Percentiles rank a stretch among this genome's conserved stretches.
These are phyloP conservation scores for Fusarium sp. DNA, from an alignment of 2,329 filamentous ascomycete genomes.

Conservation along the genomic window DNA sequence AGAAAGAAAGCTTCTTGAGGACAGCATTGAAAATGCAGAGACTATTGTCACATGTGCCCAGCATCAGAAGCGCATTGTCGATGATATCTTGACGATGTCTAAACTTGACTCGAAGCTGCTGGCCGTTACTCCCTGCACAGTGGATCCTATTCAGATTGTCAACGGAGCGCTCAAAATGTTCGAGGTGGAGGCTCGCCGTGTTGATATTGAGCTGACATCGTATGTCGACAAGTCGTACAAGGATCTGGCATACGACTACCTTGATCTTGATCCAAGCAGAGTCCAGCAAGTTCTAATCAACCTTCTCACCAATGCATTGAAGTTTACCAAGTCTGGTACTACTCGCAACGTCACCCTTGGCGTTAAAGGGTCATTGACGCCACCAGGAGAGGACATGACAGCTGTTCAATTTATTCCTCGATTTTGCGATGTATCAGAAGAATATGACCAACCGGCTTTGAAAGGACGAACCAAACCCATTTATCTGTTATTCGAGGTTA, in stretches of 20 bases:
- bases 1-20: constrained; percentile 61
- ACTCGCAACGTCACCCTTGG: constrained; percentile 65
- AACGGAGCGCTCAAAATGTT: constrained; percentile 80
- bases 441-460: constrained; percentile 51
- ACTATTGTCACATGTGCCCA: constrained; percentile 82
- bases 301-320: constrained; percentile 82
- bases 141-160: constrained; percentile 74
- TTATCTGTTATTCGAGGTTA: constrained; percentile 78
- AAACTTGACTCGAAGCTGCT: constrained; percentile 82
- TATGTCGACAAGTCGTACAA: constrained; percentile 71
- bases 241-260: constrained; percentile 69
- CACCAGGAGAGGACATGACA: constrained; percentile 54
- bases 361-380: constrained; percentile 57
- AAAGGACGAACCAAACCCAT: constrained; percentile 58
- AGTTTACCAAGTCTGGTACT: constrained; percentile 76
- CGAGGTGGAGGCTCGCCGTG: constrained; percentile 76
- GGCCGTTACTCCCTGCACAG: constrained; percentile 75
- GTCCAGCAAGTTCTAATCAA: constrained; percentile 85
- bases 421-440: constrained; percentile 58
- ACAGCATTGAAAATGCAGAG: constrained; percentile 77
- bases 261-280: constrained; percentile 76
- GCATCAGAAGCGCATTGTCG: constrained; percentile 83
- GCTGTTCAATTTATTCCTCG: constrained; percentile 72
- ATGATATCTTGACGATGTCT: constrained; percentile 78
- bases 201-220: constrained; percentile 74